Evolutionary conservation across 768 basidiomycete genomes (phyloP).

Genomic region (Lyophyllum semitale): DNA sequence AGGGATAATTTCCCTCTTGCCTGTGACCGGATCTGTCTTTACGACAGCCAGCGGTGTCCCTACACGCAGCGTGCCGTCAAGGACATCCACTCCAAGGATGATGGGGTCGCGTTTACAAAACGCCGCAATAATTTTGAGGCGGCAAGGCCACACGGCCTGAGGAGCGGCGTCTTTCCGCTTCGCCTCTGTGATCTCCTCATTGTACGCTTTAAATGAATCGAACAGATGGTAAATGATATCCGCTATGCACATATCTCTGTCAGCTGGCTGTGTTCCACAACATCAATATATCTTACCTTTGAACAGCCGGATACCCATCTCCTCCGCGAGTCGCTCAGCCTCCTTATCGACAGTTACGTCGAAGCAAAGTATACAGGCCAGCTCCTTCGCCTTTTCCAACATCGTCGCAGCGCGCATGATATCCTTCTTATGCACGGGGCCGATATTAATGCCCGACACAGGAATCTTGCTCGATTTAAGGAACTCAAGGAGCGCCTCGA

Average conservation of each 20-base stretch:
- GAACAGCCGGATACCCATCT: conserved; percentile 93
- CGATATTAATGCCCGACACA: conserved; percentile 96
- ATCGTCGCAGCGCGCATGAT: conserved; percentile 91
- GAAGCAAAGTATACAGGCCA: conserved; percentile 94
- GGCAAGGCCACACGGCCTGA: conserved; percentile 95
- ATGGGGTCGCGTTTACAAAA: conserved; percentile 98
- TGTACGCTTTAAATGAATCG: conserved; percentile 94
- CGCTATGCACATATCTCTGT: conserved; percentile 47
- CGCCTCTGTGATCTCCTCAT: conserved; percentile 88
- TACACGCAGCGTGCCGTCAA: conserved; percentile 87
- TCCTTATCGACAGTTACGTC: conserved; percentile 95
- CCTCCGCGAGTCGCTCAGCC: conserved; percentile 87
- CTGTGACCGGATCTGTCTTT: conserved; percentile 82
- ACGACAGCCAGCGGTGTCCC: conserved; percentile 97
- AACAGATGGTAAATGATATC: conserved; percentile 99
- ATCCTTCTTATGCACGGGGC: conserved; percentile 94
- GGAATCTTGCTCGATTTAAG: conserved; percentile 94
- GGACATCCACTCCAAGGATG: conserved; percentile 93
- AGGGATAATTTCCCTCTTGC: conserved; percentile 88
- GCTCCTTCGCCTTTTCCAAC: conserved; percentile 94
- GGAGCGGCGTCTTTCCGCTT: conserved; percentile 90
- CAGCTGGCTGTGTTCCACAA: background rate
- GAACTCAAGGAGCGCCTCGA: conserved; percentile 97
- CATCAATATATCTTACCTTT: conserved; percentile 62
- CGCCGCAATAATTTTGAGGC: conserved; percentile 88